Percentiles rank a stretch among this genome's conserved stretches.
Evolutionary conservation across 352 stramenopile species (phyloP).

Genomic region (Globisporangium cylindrosporum): DNA sequence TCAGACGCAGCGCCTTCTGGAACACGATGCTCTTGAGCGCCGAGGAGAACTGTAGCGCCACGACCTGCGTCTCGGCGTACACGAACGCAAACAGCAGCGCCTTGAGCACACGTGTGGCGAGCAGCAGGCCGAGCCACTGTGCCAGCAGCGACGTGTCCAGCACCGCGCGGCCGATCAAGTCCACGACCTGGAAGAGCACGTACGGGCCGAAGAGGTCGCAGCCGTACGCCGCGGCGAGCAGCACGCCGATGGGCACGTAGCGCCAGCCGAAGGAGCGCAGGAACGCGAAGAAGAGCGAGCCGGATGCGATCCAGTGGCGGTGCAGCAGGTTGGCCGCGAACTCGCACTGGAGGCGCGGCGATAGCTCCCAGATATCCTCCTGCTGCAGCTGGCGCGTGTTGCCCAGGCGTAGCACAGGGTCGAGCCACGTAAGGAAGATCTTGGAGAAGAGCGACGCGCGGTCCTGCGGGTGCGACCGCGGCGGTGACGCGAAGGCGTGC

Average conservation of each 20-base stretch:
- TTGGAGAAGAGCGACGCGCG: slow-evolving; percentile 39
- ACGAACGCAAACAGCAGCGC: slow-evolving; percentile 64
- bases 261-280: slow-evolving; percentile 44
- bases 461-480: slow-evolving; percentile 33
- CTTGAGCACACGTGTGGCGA: slow-evolving; percentile 62
- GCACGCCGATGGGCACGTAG: slow-evolving; percentile 39
- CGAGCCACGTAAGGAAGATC: slow-evolving; percentile 49
- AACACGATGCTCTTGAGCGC: slow-evolving; percentile 74
- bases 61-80: slow-evolving; percentile 57
- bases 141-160: slow-evolving; percentile 28
- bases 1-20: slow-evolving; percentile 63
- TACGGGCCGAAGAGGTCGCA: slow-evolving; percentile 61
- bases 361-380: slow-evolving; percentile 61
- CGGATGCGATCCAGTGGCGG: slow-evolving; percentile 52
- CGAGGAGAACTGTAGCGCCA: slow-evolving; percentile 57
- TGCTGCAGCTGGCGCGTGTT: slow-evolving; percentile 31
- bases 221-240: slow-evolving; percentile 40
- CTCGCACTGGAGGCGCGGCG: slow-evolving; percentile 36
- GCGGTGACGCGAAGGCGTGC: slow-evolving; percentile 20
- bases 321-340: slow-evolving; percentile 47
- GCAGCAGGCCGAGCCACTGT: slow-evolving; percentile 60
- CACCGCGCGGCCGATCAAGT: slow-evolving; percentile 37
- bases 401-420: slow-evolving; percentile 33
- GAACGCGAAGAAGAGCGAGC: slow-evolving; percentile 54
- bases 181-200: slow-evolving; percentile 59